phyloP scores from a whole-genome alignment of 306 rosid genomes.

The Dalbergia oliveri region DNA sequence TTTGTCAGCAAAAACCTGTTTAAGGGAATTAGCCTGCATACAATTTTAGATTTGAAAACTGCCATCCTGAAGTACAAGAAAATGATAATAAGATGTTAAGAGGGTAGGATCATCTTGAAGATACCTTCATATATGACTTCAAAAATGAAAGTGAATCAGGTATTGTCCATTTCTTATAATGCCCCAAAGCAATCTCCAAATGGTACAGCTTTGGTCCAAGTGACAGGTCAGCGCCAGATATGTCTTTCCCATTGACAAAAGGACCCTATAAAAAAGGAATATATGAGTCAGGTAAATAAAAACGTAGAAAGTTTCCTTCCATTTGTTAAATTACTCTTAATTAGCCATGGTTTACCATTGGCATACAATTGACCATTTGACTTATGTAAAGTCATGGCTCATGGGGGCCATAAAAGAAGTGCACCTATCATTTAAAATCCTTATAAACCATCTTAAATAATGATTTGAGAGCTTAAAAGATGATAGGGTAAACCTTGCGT shows the following conservation, averaged over 20 bases:
- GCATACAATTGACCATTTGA: background rate
- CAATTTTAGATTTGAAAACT: background rate
- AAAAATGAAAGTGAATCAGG: slow-evolving; percentile 78
- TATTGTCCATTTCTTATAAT: slow-evolving; percentile 80
- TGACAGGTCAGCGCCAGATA: slow-evolving; percentile 84
- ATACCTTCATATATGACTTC: slow-evolving; percentile 80
- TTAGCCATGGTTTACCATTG: background rate
- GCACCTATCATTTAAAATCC: background rate
- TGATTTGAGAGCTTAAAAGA: background rate
- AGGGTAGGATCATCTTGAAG: slow-evolving; percentile 38
- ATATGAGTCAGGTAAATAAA: slow-evolving; percentile 16
- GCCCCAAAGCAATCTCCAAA: slow-evolving; percentile 88
- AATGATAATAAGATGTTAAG: slow-evolving; percentile 22
- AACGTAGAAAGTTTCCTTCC: background rate
- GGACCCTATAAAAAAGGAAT: slow-evolving; percentile 69
- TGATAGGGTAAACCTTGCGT: background rate
- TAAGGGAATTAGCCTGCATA: background rate
- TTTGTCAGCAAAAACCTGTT: background rate
- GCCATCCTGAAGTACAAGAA: background rate
- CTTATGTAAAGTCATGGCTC: background rate
- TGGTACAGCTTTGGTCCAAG: slow-evolving; percentile 94
- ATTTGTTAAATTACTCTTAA: background rate
- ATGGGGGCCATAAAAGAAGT: background rate
- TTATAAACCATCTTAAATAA: background rate
- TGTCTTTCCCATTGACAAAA: slow-evolving; percentile 77